phyloP scores from a whole-genome alignment of 306 rosid genomes.

The Dryas octopetala region DNA sequence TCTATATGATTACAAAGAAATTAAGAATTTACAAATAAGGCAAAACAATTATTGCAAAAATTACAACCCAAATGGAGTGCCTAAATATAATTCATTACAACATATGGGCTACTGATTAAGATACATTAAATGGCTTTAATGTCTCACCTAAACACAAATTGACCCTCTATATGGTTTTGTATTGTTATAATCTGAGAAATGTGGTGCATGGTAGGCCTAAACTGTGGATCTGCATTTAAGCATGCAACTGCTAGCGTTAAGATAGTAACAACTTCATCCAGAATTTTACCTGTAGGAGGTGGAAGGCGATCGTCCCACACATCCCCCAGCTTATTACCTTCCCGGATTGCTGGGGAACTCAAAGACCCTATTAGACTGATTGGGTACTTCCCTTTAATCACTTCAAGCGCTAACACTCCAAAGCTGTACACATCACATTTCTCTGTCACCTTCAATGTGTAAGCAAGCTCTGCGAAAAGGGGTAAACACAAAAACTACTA shows the following conservation, averaged over 20 bases:
- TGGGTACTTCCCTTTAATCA: slow-evolving; percentile 32
- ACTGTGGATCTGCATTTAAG: slow-evolving; percentile 21
- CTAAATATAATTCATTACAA: no score
- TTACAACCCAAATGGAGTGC: no score
- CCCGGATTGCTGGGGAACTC: slow-evolving; percentile 4
- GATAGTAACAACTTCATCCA: slow-evolving; percentile 15
- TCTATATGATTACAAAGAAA: no score
- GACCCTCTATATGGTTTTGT: not conserved
- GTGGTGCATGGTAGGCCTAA: slow-evolving; percentile 25
- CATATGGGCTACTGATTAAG: no score
- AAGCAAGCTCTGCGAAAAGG: slow-evolving; percentile 33
- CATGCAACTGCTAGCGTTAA: slow-evolving; percentile 21
- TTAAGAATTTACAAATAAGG: no score
- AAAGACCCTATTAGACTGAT: slow-evolving; percentile 10
- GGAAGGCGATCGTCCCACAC: slow-evolving; percentile 28
- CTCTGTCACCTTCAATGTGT: slow-evolving; percentile 29
- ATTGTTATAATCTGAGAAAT: slow-evolving; percentile 14
- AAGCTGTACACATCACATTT: slow-evolving; percentile 38
- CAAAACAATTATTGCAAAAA: no score
- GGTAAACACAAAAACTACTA: not conserved
- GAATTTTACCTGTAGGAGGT: slow-evolving; percentile 12
- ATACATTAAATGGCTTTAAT: not conserved
- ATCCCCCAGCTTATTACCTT: slow-evolving; percentile 10
- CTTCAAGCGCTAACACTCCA: slow-evolving; percentile 30
- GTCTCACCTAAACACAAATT: not conserved